These are phyloP conservation scores for Ogataea zsoltii DNA, from an alignment of 805 yeast genomes.

Conservation along the genomic window DNA sequence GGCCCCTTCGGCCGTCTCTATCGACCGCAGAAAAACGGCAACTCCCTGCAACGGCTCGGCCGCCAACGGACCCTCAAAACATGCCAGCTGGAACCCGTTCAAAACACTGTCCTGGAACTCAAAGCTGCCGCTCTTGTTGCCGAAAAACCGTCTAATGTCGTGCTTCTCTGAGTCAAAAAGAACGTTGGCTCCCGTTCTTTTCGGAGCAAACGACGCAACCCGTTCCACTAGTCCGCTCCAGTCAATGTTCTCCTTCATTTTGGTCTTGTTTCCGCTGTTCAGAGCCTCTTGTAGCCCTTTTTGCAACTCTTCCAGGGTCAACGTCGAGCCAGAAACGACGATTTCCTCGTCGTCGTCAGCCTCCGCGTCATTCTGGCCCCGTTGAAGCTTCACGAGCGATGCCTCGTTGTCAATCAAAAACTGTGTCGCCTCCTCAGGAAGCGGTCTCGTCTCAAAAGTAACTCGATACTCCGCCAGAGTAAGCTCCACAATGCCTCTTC, in stretches of 20 bases:
- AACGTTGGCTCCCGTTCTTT: slow-evolving; percentile 72
- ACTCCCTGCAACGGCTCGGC: slow-evolving; percentile 88
- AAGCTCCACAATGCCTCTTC: slow-evolving; percentile 51
- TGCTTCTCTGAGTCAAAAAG: slow-evolving; percentile 53
- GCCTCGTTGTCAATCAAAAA: slow-evolving; percentile 50
- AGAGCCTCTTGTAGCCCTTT: slow-evolving; percentile 32
- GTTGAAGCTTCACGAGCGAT: slow-evolving; percentile 39
- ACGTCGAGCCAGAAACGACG: slow-evolving; percentile 14
- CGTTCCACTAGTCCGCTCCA: slow-evolving; percentile 37
- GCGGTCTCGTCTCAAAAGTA: slow-evolving; percentile 48
- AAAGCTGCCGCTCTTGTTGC: slow-evolving; percentile 21
- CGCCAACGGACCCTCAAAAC: slow-evolving; percentile 82
- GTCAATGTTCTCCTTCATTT: slow-evolving; percentile 28
- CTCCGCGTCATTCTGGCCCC: slow-evolving; percentile 8
- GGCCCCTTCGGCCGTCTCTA: slow-evolving; percentile 33
- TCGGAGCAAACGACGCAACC: slow-evolving; percentile 75
- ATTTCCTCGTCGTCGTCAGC: slow-evolving; percentile 24
- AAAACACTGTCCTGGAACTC: slow-evolving; percentile 62
- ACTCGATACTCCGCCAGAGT: slow-evolving; percentile 51
- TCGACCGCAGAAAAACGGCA: slow-evolving; percentile 50
- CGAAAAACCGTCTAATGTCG: slow-evolving; percentile 37
- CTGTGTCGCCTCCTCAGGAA: slow-evolving; percentile 50
- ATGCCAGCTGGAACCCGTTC: slow-evolving; percentile 84
- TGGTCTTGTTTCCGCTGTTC: slow-evolving; percentile 18
- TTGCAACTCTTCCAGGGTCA: slow-evolving; percentile 35